Base-by-base conservation (phyloP, 2,329 filamentous ascomycete species). In the Xylariaceae sp. region DNA sequence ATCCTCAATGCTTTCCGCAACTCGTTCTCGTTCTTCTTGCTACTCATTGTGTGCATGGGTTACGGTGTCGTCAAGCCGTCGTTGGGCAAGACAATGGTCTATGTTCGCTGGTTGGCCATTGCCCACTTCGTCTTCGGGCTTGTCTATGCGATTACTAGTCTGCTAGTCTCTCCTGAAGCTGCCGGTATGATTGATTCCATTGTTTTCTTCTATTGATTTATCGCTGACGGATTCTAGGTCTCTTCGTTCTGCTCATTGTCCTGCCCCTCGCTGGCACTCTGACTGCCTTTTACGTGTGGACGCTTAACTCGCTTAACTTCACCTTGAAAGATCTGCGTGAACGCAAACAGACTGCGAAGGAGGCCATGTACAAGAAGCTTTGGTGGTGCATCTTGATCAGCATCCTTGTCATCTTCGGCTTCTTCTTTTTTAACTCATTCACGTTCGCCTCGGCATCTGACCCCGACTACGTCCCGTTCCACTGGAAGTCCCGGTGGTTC, bases 251-350 rank as follows among this genome's bases (percentile, higher is more conserved):
- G 4, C 85, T 99, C 53, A 92, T 99, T 67, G 92, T 99, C 34
- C 82, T 99, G 13, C 94, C 94, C 0, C 82, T 99, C 18, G 92
- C 93, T 2, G 92, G 85, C 51, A 97, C 94, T 0, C 77, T 99
- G 64, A 99, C 94, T 15, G 92, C 90, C 9, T 99, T 99, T 75
- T 99, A 99, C 74, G 90, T 99, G 62, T 99, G 94, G 94, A 99
- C 94, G 0, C 82, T 99, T 65, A 97, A 97, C 77, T 95, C 92
- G 18, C 82, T 99, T 59, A 96, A 93, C 74, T 81, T 88, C 59
- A 99, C 94, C 0, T 93, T 97, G 78, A 97, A 97, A 76, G 93
- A 97, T 69, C 82, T 99, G n/a, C 83, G 89, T 57, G 90, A 96
- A 70, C 88, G 94, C 65, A 97, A 96, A 76, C 94, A 99, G 76